Evolutionary conservation across 345 rosid species (phyloP), one percentile per base, ranked within the genome.

Genomic region (Physaria fendleri): DNA sequence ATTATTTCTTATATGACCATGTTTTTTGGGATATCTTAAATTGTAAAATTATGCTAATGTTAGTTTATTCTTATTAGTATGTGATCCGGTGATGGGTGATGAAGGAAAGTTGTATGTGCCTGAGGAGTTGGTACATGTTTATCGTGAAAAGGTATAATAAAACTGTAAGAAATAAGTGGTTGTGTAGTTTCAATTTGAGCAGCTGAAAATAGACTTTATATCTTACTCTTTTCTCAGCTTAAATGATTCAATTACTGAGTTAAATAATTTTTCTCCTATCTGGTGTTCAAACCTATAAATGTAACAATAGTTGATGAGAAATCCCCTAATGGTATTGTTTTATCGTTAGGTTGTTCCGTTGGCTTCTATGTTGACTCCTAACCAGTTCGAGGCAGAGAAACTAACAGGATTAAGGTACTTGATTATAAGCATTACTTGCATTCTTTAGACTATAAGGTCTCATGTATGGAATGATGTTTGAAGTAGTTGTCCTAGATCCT

Each of bases 61-160:
- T 12, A 50, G 62, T 22, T 9, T 20, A 52, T 54, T 58, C 52
- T 62, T 68, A 44, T 71, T 72, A 93, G 99, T 93, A 73, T 93
- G 99, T 76, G 99, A 93, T 81, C 99, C 99, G 14, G 99, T 93
- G 59, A 66, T 93, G 91, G 99, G 99, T 47, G 99, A 93, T 73
- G 97, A 85, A 72, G 99, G 99, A 66, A 93, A 87, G 85, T 92
- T 93, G 48, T 93, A 93, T 82, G 91, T 93, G 21, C 97, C 96
- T 11, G 72, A 72, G 55, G 99, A 89, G 69, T 69, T 89, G 68
- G 82, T 87, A 49, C 72, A 82, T 23, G 96, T 93, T 38, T 93
- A 93, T 52, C 88, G 85, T 62, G 92, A 89, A 61, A 93, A 83
- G 92, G 99, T 86, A 62, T 76, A 80, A 38, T 21, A 18, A 8